These are phyloP conservation scores for Wickerhamomyces bovis DNA, from an alignment of 805 yeast species.

Conservation along the genomic window DNA sequence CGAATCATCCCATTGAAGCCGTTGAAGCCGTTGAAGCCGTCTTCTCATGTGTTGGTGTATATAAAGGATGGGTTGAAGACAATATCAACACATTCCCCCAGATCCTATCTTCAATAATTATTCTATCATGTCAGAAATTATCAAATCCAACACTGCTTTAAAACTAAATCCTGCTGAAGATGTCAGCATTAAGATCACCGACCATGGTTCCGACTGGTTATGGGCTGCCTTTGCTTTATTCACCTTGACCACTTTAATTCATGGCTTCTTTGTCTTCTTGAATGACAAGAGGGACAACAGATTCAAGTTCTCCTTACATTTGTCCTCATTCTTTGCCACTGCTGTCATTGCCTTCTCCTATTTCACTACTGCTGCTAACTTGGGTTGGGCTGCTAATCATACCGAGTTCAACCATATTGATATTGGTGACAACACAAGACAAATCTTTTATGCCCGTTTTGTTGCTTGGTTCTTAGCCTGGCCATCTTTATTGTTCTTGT, in stretches of 20 bases:
- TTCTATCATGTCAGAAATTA: conserved; percentile 1
- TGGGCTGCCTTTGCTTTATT: conserved; percentile 56
- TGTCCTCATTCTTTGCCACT: conserved; percentile 37
- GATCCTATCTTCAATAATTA: no score
- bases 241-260: conserved; percentile 30
- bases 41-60: no score
- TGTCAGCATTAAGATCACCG: conserved; percentile 46
- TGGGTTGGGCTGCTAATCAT: conserved; percentile 45
- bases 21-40: background rate
- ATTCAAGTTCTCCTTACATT: conserved; percentile 27
- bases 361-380: conserved; percentile 51
- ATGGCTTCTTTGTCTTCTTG: conserved; percentile 20
- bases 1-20: background rate
- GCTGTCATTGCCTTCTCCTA: conserved; percentile 42
- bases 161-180: conserved; percentile 18
- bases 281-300: conserved; percentile 19
- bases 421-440: conserved; percentile 35
- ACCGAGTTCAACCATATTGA: conserved; percentile 44
- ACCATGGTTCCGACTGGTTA: conserved; percentile 60
- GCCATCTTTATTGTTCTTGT: conserved; percentile 36
- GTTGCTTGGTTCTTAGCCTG: conserved; percentile 54
- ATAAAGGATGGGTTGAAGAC: background rate
- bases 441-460: conserved; percentile 50
- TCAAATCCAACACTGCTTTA: conserved; percentile 2
- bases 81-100: no score